These are phyloP conservation scores for Talaromyces verruculosus DNA, from an alignment of 2,329 filamentous ascomycete genomes.

Conservation along the genomic window DNA sequence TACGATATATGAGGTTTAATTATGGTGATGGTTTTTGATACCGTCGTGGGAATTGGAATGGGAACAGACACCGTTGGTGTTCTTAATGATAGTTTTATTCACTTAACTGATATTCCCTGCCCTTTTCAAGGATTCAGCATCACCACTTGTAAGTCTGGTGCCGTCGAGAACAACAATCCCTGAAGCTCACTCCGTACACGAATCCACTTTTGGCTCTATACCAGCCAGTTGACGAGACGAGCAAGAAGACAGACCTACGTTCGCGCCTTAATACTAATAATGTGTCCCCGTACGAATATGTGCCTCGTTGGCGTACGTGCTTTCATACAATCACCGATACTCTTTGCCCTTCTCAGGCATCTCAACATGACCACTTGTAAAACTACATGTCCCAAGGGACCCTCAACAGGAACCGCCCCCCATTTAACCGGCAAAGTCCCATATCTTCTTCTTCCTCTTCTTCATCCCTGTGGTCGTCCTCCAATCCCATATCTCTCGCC, in stretches of 20 bases:
- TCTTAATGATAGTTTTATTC: background rate
- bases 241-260: too few species aligned
- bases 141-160: too few species aligned
- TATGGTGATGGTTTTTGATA: background rate
- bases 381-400: background rate
- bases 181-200: too few species aligned
- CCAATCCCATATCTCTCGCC: background rate
- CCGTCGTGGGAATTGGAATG: background rate
- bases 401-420: background rate
- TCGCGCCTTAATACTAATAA: too few species aligned
- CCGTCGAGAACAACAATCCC: too few species aligned
- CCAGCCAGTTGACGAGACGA: too few species aligned
- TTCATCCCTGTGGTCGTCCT: background rate
- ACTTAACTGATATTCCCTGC: background rate
- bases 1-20: constrained; percentile 9
- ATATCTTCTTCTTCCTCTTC: background rate
- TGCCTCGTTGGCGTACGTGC: too few species aligned
- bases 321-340: background rate
- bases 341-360: background rate
- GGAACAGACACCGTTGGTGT: background rate
- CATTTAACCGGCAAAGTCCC: background rate
- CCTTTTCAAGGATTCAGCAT: background rate
- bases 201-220: too few species aligned
- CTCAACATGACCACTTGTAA: background rate
- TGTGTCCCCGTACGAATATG: too few species aligned